A percentile compares a stretch with the other conserved stretches of the same genome.
Evolutionary conservation across 2,329 filamentous ascomycete genomes (phyloP).

Genomic region (Paraconiothyrium brasiliense): DNA sequence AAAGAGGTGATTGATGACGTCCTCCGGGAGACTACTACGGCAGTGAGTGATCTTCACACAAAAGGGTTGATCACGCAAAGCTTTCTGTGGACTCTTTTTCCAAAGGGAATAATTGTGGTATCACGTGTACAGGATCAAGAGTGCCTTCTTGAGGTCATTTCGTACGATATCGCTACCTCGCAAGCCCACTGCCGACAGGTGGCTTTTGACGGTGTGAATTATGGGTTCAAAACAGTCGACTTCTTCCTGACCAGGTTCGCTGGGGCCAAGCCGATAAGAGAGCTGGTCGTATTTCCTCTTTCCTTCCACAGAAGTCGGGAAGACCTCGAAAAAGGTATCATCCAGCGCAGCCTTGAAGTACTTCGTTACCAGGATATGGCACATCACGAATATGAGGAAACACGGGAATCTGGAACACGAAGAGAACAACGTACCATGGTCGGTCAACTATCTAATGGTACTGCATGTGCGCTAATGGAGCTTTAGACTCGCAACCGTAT

Average conservation of each 20-base stretch:
- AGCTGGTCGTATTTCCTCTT: neutral
- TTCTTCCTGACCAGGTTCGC: neutral
- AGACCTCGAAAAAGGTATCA: neutral
- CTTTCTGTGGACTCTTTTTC: too few relatives aligned
- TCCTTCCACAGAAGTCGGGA: neutral
- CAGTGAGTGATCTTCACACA: neutral
- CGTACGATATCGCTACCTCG: too few relatives aligned
- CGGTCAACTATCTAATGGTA: too few relatives aligned
- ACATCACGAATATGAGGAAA: neutral
- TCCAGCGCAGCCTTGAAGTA: neutral
- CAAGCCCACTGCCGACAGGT: neutral
- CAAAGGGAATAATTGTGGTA: too few relatives aligned
- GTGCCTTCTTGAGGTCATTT: too few relatives aligned
- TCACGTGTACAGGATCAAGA: too few relatives aligned
- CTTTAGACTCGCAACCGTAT: too few relatives aligned
- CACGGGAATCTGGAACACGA: too few relatives aligned
- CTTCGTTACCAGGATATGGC: neutral
- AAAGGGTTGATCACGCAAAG: neutral
- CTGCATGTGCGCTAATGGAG: too few relatives aligned
- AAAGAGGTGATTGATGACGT: constrained; percentile 2
- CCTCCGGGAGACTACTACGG: neutral
- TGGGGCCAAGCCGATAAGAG: neutral
- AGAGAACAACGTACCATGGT: too few relatives aligned
- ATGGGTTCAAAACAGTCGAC: neutral
- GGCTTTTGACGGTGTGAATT: neutral